Base-by-base conservation (phyloP, 2,329 filamentous ascomycete species). In the Aspergillus neotritici region DNA sequence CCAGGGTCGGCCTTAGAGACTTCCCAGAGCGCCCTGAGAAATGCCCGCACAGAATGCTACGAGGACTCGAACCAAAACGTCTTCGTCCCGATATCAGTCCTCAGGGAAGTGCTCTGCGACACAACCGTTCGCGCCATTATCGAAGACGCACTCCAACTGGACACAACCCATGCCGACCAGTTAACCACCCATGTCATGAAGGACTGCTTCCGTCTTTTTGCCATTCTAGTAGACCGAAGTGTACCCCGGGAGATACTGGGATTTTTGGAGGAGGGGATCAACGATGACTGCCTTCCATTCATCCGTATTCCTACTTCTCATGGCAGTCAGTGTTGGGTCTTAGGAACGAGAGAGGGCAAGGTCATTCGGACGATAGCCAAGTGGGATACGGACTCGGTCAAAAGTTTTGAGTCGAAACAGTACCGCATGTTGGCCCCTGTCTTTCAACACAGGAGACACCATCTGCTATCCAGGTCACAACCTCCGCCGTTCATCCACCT, bases 371-470 rank as follows among this genome's bases (percentile, higher is more conserved):
- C 36, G 3, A 13, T 42, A 2, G 30, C 25, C 12, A 12, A 12
- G 4, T 48, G 41, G 48, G 34, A 37, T 11, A 16, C 16, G 4
- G 10, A 34, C 9, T 25, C 37, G 4, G 34, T 50, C 8, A 34
- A 34, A 12, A 21, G 4, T 3, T 11, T 48, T 10, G 38, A 40
- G 12, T 13, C 9, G 3, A 44, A 48, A 14, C 48, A 50, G 25
- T 45, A 44, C 21, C 35, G 42, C 21, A 34, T 48, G 17, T 10
- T 50, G 25, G 38, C 41, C 4, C 45, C 45, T 0, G 33, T 48
- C 3, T 43, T 50, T n/a, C 28, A 16, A 4, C 7, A 17, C n/a
- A 30, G 11, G 5, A 3, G 4, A 13, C 41, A 50, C 28, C 41
- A 50, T 12, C 17, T 41, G 3, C 37, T 50, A 12, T 29, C 34